phyloP scores from a whole-genome alignment of 352 stramenopile species.

The Globisporangium nodosum region DNA sequence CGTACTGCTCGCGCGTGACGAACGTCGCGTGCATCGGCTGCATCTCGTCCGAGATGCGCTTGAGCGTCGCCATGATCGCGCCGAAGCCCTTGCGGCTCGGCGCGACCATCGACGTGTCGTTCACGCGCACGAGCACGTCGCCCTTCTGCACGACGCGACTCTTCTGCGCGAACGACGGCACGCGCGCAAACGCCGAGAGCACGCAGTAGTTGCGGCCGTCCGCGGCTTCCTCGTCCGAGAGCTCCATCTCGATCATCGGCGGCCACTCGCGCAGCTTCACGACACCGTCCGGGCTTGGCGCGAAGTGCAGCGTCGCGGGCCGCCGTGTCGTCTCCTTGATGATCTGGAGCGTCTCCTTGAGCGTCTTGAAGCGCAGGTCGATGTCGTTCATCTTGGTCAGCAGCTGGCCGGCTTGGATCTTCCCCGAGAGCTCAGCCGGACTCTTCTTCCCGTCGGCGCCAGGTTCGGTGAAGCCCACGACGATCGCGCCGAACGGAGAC shows the following conservation, averaged over 20 bases:
- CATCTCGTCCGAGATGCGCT: constrained; percentile 41
- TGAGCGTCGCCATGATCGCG: constrained; percentile 56
- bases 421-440: constrained; percentile 58
- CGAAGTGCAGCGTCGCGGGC: constrained; percentile 70
- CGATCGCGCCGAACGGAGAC: constrained; percentile 60
- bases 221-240: constrained; percentile 45
- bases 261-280: constrained; percentile 76
- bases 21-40: constrained; percentile 51
- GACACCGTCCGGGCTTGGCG: constrained; percentile 65
- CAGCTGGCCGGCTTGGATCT: constrained; percentile 65
- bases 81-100: constrained; percentile 43
- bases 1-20: constrained; percentile 48
- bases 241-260: constrained; percentile 77
- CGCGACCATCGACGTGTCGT: constrained; percentile 42
- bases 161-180: constrained; percentile 72
- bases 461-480: constrained; percentile 59
- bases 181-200: constrained; percentile 54
- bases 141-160: constrained; percentile 49
- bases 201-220: constrained; percentile 62
- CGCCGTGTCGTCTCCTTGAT: constrained; percentile 53
- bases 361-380: constrained; percentile 60
- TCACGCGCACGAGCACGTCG: constrained; percentile 67
- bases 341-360: constrained; percentile 52
- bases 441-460: constrained; percentile 43
- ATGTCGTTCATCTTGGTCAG: constrained; percentile 60